Evolutionary conservation across 345 rosid species (phyloP).

Genomic region (Murraya paniculata): DNA sequence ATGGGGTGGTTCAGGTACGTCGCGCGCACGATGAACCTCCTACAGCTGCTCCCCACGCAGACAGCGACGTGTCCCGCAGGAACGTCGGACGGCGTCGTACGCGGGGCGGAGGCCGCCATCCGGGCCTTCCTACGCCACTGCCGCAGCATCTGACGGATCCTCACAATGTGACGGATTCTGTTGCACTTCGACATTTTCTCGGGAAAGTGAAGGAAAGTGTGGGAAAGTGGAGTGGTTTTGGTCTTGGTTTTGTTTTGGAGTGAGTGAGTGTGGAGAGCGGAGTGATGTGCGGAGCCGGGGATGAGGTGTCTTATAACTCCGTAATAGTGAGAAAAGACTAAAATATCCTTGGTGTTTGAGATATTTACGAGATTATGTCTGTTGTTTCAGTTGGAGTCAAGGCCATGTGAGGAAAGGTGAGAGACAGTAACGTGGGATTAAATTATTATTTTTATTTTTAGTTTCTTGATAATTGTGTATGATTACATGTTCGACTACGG

Average conservation of each 20-base stretch:
- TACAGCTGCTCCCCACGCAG: constrained; percentile 52
- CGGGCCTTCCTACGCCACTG: constrained; percentile 75
- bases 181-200: constrained; percentile 36
- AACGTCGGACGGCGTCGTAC: constrained; percentile 48
- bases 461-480: neutral
- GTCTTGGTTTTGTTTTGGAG: neutral
- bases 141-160: constrained; percentile 76
- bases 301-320: neutral
- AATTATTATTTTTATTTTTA: neutral
- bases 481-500: neutral
- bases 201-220: neutral
- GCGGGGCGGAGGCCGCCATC: constrained; percentile 26
- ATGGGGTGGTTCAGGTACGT: constrained; percentile 84
- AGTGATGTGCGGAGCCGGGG: neutral
- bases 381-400: neutral
- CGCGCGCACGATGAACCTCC: constrained; percentile 68
- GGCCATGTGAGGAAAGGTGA: constrained; percentile 10
- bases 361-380: constrained; percentile 27
- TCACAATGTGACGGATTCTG: constrained; percentile 65
- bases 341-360: neutral
- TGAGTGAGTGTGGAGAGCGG: neutral
- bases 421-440: neutral
- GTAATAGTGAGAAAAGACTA: neutral
- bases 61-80: constrained; percentile 89
- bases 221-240: neutral